phyloP scores from a whole-genome alignment of 73 alveolate species.

The Tetrahymena elliotti region DNA sequence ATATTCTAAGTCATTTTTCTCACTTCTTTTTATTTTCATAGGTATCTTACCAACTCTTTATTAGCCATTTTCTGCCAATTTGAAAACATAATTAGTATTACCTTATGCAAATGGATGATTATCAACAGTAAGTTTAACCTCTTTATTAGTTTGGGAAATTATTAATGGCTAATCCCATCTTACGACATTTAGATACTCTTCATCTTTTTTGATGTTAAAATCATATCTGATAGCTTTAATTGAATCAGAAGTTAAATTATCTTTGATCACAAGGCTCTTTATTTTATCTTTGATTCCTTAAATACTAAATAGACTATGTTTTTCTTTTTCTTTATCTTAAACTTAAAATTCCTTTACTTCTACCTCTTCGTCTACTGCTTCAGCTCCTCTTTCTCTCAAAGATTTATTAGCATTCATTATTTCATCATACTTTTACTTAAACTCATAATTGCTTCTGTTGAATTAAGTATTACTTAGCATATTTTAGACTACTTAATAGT shows the following conservation, averaged over 20 bases:
- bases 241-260: not conserved
- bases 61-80: not conserved
- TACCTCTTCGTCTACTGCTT: not conserved
- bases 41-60: not conserved
- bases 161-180: not conserved
- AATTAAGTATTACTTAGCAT: conserved; percentile 2
- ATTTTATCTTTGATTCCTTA: not conserved
- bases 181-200: not conserved
- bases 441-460: not conserved
- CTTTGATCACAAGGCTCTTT: not conserved
- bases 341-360: not conserved
- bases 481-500: conserved; percentile 7
- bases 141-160: not conserved
- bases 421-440: conserved; percentile 8
- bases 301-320: not conserved
- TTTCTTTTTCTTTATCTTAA: not conserved
- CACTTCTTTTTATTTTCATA: not conserved
- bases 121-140: not conserved
- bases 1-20: not conserved
- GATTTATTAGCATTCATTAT: not conserved
- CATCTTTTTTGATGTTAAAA: not conserved
- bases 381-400: not conserved
- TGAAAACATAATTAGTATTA: not conserved
- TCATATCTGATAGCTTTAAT: not conserved
- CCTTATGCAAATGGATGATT: not conserved